phyloP scores from a whole-genome alignment of 129 eudicot genomes.

The Flaveria brownii region DNA sequence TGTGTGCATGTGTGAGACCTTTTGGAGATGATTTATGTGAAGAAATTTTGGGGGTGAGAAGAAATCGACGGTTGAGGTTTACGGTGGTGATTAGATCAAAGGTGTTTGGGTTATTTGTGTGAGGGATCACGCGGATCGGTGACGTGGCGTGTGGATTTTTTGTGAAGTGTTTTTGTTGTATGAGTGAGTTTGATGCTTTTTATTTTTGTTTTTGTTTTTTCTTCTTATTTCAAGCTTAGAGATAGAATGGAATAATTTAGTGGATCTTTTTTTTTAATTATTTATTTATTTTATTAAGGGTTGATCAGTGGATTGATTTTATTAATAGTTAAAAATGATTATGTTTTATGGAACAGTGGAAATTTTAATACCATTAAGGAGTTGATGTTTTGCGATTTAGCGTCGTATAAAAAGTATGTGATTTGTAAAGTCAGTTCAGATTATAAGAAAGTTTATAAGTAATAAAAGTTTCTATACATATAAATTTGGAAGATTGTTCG shows the following conservation, averaged over 20 bases:
- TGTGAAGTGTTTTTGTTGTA: slow-evolving; percentile 26
- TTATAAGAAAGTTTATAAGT: too few relatives aligned
- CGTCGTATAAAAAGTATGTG: too few relatives aligned
- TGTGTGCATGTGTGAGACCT: slow-evolving; percentile 39
- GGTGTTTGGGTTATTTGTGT: slow-evolving; percentile 2
- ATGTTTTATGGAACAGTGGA: too few relatives aligned
- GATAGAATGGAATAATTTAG: background rate
- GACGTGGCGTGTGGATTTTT: slow-evolving; percentile 40
- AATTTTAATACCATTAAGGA: too few relatives aligned
- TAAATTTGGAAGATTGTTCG: too few relatives aligned
- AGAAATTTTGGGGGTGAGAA: background rate
- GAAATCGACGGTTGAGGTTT: slow-evolving; percentile 33
- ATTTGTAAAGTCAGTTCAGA: too few relatives aligned
- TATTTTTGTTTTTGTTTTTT: slow-evolving; percentile 1
- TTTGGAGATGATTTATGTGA: slow-evolving; percentile 31
- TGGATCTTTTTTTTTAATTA: background rate
- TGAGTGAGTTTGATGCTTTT: slow-evolving; percentile 15
- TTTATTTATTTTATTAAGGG: background rate
- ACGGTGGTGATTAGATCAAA: slow-evolving; percentile 28
- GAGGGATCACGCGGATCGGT: slow-evolving; percentile 45
- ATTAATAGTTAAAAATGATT: background rate
- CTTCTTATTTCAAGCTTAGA: slow-evolving; percentile 1
- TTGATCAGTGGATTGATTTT: background rate
- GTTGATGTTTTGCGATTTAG: too few relatives aligned
- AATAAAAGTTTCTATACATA: too few relatives aligned